phyloP scores from a whole-genome alignment of 2,329 filamentous ascomycete species.

The Ascochyta viciae-villosae region DNA sequence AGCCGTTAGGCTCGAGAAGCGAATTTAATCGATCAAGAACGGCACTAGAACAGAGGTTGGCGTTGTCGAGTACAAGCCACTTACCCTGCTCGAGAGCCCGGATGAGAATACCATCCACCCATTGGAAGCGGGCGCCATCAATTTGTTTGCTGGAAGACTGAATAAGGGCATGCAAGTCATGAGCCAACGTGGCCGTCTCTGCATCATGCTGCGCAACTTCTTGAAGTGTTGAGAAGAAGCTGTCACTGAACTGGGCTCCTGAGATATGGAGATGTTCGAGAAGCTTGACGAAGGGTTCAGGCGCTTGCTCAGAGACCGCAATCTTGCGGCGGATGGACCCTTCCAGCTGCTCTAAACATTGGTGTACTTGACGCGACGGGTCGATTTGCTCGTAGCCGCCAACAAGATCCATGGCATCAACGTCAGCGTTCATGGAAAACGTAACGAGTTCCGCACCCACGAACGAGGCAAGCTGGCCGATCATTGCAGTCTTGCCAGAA shows the following conservation, averaged over 20 bases:
- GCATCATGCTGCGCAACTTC: constrained; percentile 19
- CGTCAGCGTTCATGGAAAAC: constrained; percentile 90
- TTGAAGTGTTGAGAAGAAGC: constrained; percentile 21
- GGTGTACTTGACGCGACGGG: constrained; percentile 73
- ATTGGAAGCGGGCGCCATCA: constrained; percentile 85
- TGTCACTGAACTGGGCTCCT: background rate
- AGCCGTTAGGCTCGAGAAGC: constrained; percentile 86
- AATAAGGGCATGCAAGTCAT: constrained; percentile 60
- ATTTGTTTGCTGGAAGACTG: constrained; percentile 61
- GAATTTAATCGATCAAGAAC: constrained; percentile 95
- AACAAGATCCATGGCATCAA: constrained; percentile 96
- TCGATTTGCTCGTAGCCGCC: constrained; percentile 97
- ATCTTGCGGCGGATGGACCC: constrained; percentile 57
- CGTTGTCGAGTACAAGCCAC: constrained; percentile 96
- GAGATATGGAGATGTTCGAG: constrained; percentile 30
- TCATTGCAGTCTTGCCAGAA: constrained; percentile 81
- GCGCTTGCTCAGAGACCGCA: constrained; percentile 16
- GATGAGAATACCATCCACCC: constrained; percentile 92
- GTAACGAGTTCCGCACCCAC: constrained; percentile 79
- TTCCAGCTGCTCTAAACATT: constrained; percentile 62
- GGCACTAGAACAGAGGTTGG: constrained; percentile 93
- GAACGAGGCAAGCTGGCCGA: constrained; percentile 80
- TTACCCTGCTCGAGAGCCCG: constrained; percentile 84
- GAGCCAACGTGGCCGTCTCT: constrained; percentile 49
- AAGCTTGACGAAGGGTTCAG: constrained; percentile 20